Percentiles rank a stretch among this genome's conserved stretches.
phyloP scores from a whole-genome alignment of 2,329 filamentous ascomycete species.

The Acrodontium crateriforme region DNA sequence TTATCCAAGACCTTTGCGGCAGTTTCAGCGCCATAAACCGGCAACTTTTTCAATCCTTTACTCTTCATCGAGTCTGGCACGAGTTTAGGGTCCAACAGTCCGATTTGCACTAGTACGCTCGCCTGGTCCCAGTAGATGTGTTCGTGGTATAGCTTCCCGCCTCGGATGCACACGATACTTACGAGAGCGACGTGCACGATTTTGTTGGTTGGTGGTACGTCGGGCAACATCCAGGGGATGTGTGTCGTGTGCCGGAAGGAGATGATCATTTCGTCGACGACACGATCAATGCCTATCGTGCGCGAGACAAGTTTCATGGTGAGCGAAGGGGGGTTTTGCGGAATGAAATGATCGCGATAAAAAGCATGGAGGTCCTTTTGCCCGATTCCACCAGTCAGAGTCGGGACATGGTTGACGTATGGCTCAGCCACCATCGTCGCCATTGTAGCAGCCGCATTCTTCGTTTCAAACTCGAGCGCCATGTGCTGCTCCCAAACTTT shows the following conservation, averaged over 20 bases:
- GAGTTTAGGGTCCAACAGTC: slow-evolving; percentile 39
- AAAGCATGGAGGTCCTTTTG: slow-evolving; percentile 33
- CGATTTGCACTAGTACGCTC: slow-evolving; percentile 28
- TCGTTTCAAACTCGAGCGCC: slow-evolving; percentile 9
- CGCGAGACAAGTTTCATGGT: slow-evolving; percentile 40
- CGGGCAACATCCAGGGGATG: slow-evolving; percentile 45
- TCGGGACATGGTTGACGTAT: slow-evolving; percentile 27
- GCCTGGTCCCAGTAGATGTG: slow-evolving; percentile 49
- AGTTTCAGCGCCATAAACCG: slow-evolving; percentile 27
- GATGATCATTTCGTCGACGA: slow-evolving; percentile 46
- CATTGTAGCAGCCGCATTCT: slow-evolving; percentile 18
- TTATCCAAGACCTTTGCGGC: slow-evolving; percentile 30
- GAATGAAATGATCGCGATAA: slow-evolving; percentile 44
- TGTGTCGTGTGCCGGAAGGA: slow-evolving; percentile 43
- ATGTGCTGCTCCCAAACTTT: slow-evolving; percentile 24
- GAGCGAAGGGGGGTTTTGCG: slow-evolving; percentile 39
- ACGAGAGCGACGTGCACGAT: slow-evolving; percentile 43
- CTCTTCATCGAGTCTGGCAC: slow-evolving; percentile 31
- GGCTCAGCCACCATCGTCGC: slow-evolving; percentile 17
- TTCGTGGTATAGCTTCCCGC: slow-evolving; percentile 40
- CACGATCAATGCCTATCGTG: slow-evolving; percentile 41
- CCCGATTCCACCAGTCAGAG: slow-evolving; percentile 31
- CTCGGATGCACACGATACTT: slow-evolving; percentile 40
- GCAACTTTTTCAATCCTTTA: slow-evolving; percentile 29
- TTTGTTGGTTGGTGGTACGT: slow-evolving; percentile 41